Evolutionary conservation across 2,329 filamentous ascomycete genomes (phyloP), one percentile per base, ranked within the genome.

Genomic region (Colletotrichum tanaceti): DNA sequence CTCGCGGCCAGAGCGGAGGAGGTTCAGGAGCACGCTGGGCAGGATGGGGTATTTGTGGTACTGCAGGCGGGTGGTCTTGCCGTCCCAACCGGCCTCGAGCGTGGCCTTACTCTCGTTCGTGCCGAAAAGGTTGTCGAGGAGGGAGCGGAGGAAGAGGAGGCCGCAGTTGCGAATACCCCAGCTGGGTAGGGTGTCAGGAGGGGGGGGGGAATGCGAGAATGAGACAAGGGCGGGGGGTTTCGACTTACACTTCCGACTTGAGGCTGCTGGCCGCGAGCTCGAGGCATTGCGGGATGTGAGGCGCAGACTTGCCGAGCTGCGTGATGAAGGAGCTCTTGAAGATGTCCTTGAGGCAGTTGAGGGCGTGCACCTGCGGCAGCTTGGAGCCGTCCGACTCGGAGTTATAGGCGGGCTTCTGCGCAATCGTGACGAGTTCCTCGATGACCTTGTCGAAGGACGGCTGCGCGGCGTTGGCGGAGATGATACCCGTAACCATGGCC

Each of bases 121-220:
- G 18, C 93, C 92, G 35, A 96, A 88, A 1, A 97, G 82, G 71
- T 88, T 87, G 75, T 96, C 93, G 60, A 97, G 92, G 5, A 98
- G 84, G 70, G 93, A 93, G 63, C 95, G 89, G 72, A 98, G 90
- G 7, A 99, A 87, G 80, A 98, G 91, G 41, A 98, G 81, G 2
- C 94, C 94, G 73, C 94, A 98, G 77, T 99, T 99, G 1, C 94
- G 90, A 65, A 99, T 94, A 0, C 94, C 93, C 96, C 96, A 99
- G 24, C 90, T 92, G 70, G 13, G 18, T 20, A 32, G 74, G 71
- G 65, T 14, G 57, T 59, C 2, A 53, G 28, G 22, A 9, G 41
- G 22, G 14, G 11, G n/a, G n/a, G n/a, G n/a, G n/a, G n/a, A n/a
- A 16, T 1, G 5, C 14, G 6, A 24, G 14, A 18, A 18, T 7